Conservation (phyloP, 2,329 filamentous ascomycete species). For the Penicillium italicum region DNA sequence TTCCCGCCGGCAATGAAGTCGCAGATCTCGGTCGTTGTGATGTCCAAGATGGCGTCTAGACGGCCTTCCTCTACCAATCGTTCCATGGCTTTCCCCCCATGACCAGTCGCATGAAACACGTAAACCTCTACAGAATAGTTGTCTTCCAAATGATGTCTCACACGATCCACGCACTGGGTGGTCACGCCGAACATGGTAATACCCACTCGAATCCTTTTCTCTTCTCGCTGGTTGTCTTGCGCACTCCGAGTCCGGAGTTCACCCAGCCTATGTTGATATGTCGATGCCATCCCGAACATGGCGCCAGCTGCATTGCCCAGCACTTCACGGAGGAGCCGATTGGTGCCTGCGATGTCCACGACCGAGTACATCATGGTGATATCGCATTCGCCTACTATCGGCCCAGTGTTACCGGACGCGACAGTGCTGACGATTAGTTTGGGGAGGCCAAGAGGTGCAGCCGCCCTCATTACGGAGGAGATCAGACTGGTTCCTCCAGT, state of each 20-base stretch:
- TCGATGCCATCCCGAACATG: neutral
- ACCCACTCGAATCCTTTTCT: neutral
- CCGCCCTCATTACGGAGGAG: neutral
- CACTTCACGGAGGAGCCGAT: neutral
- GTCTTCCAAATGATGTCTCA: neutral
- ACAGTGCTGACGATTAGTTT: neutral
- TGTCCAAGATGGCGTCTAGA: neutral
- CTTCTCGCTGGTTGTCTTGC: neutral
- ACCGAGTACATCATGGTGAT: constrained; percentile 1
- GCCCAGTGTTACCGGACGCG: neutral
- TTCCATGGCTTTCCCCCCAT: neutral
- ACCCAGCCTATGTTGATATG: neutral
- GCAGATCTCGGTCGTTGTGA: neutral
- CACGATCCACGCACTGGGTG: neutral
- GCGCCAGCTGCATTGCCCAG: neutral
- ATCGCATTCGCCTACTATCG: neutral
- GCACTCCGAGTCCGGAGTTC: neutral
- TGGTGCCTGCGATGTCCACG: neutral
- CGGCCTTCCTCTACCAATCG: neutral
- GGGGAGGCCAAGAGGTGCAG: neutral
- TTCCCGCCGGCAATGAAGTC: neutral
- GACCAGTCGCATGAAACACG: neutral
- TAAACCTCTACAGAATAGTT: neutral
- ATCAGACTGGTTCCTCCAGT: neutral
- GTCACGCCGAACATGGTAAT: neutral